phyloP scores from a whole-genome alignment of 768 basidiomycete genomes.

The Sarcodon aspratus region DNA sequence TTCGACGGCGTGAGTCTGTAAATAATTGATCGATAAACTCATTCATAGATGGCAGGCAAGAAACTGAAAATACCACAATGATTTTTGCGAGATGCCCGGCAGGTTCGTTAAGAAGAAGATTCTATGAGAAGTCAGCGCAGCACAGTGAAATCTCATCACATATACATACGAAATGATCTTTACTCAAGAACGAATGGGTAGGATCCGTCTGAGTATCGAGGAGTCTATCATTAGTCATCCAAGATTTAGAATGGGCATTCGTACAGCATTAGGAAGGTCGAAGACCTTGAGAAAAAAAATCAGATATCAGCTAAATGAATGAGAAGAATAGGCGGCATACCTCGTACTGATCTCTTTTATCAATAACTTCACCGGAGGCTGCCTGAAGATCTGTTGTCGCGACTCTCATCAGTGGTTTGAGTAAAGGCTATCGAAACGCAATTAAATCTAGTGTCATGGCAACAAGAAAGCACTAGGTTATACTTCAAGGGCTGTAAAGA shows the following conservation, averaged over 20 bases:
- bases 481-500: slow-evolving; percentile 77
- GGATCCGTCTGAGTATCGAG: slow-evolving; percentile 53
- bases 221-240: background rate
- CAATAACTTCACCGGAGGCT: slow-evolving; percentile 68
- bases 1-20: slow-evolving; percentile 50
- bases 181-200: slow-evolving; percentile 81
- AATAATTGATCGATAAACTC: background rate
- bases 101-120: slow-evolving; percentile 73
- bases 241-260: background rate
- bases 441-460: background rate
- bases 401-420: slow-evolving; percentile 67
- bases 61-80: slow-evolving; percentile 39
- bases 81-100: slow-evolving; percentile 66
- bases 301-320: background rate
- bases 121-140: slow-evolving; percentile 24
- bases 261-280: slow-evolving; percentile 67
- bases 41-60: background rate
- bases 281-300: slow-evolving; percentile 35
- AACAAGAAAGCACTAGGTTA: slow-evolving; percentile 1
- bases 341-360: slow-evolving; percentile 75
- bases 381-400: slow-evolving; percentile 51
- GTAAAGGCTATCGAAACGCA: slow-evolving; percentile 43
- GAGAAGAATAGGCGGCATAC: slow-evolving; percentile 16
- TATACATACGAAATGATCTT: slow-evolving; percentile 74
- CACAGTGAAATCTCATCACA: slow-evolving; percentile 5